Percentiles rank a stretch among this genome's conserved stretches.
These are phyloP conservation scores for Orbilia brochopaga DNA, from an alignment of 2,329 filamentous ascomycete species.

Conservation along the genomic window DNA sequence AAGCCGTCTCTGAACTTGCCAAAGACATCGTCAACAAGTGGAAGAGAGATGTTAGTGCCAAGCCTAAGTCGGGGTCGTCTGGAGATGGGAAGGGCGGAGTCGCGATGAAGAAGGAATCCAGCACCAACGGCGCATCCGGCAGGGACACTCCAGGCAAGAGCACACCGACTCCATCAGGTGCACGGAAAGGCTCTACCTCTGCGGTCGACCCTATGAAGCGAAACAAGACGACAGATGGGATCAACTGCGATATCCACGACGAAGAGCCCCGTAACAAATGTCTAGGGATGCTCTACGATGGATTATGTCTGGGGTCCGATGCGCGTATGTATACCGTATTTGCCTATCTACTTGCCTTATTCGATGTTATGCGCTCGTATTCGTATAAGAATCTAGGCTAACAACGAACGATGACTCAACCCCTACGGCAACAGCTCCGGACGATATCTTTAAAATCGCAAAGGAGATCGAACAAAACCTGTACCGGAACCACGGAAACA, in stretches of 20 bases:
- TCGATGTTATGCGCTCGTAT: too few species aligned
- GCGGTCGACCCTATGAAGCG: slow-evolving; percentile 77
- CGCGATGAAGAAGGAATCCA: slow-evolving; percentile 48
- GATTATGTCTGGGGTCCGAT: slow-evolving; percentile 74
- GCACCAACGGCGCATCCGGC: slow-evolving; percentile 43
- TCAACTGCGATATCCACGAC: slow-evolving; percentile 74
- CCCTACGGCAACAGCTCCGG: slow-evolving; percentile 61
- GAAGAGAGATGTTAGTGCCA: slow-evolving; percentile 75
- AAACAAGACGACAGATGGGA: slow-evolving; percentile 78
- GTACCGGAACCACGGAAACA: slow-evolving; percentile 71
- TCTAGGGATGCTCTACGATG: slow-evolving; percentile 92
- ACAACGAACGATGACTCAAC: slow-evolving; percentile 5
- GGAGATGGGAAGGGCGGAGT: slow-evolving; percentile 64
- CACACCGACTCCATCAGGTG: slow-evolving; percentile 28
- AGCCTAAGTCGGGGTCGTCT: slow-evolving; percentile 54
- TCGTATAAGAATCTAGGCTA: background rate
- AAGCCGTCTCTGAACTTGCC: slow-evolving; percentile 77
- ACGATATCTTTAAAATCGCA: slow-evolving; percentile 70
- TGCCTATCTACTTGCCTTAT: background rate
- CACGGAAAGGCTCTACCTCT: slow-evolving; percentile 54
- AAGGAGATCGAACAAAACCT: slow-evolving; percentile 79
- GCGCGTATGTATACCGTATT: slow-evolving; percentile 46
- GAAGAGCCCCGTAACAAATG: slow-evolving; percentile 78
- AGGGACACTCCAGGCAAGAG: slow-evolving; percentile 52
- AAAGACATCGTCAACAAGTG: slow-evolving; percentile 85